These are phyloP conservation scores for Ganoderma sinense DNA, from an alignment of 1,284 basidiomycete species.

Conservation along the genomic window DNA sequence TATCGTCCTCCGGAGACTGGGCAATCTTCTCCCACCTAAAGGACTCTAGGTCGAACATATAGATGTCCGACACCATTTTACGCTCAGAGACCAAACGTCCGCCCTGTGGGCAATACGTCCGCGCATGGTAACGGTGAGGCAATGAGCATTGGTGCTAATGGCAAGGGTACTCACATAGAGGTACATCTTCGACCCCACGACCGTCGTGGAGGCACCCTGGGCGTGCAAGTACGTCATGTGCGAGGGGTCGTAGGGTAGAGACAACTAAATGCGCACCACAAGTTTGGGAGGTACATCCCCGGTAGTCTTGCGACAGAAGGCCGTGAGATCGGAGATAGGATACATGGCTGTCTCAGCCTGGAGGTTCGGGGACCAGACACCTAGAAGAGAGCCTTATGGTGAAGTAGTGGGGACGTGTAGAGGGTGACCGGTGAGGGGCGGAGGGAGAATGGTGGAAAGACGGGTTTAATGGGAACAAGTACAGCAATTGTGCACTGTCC, in stretches of 20 bases:
- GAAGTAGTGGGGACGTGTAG: conserved; percentile 14
- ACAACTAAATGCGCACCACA: conserved; percentile 65
- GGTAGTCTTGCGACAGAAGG: conserved; percentile 82
- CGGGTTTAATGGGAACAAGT: conserved; percentile 5
- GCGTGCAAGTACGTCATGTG: conserved; percentile 18
- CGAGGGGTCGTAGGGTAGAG: conserved; percentile 2
- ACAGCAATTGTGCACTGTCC: neutral
- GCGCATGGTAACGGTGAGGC: conserved; percentile 16
- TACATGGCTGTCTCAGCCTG: conserved; percentile 53
- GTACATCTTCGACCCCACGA: conserved; percentile 85
- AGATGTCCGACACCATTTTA: conserved; percentile 89
- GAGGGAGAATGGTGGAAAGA: conserved; percentile 10
- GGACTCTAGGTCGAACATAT: conserved; percentile 83
- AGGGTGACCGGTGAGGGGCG: conserved; percentile 2
- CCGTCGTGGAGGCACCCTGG: conserved; percentile 85
- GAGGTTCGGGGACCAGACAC: conserved; percentile 5
- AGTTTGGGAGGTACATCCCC: conserved; percentile 91
- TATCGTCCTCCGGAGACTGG: conserved; percentile 68
- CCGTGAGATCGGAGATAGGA: conserved; percentile 88
- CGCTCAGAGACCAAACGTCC: conserved; percentile 88
- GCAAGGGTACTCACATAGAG: conserved; percentile 70
- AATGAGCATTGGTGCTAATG: neutral
- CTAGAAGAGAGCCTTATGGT: conserved; percentile 18
- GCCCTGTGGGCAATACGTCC: conserved; percentile 55
- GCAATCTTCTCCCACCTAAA: conserved; percentile 80